Evolutionary conservation across 2,329 filamentous ascomycete genomes (phyloP).

Genomic region (Nectriaceae sp.): DNA sequence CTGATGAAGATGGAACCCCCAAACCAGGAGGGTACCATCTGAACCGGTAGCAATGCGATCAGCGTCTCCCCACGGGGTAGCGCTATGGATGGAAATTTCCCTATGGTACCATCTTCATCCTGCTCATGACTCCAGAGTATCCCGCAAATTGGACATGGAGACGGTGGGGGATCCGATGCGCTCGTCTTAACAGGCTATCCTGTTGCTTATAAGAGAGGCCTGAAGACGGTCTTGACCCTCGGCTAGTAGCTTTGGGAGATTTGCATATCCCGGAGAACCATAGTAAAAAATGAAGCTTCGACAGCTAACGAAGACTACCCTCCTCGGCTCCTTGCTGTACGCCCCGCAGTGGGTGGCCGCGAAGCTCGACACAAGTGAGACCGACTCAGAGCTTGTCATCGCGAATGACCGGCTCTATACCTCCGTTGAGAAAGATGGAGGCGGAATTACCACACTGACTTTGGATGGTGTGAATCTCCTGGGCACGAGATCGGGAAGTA

Average conservation of each 20-base stretch:
- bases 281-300: conserved; percentile 25
- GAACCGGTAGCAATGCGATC: too few species aligned
- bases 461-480: conserved; percentile 51
- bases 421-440: conserved; percentile 38
- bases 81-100: too few species aligned
- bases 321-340: conserved; percentile 22
- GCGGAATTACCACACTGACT: conserved; percentile 37
- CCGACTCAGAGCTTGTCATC: conserved; percentile 35
- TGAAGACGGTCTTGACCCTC: conserved; percentile 6
- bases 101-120: too few species aligned
- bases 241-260: conserved; percentile 6
- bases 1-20: too few species aligned
- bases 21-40: too few species aligned
- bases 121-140: too few species aligned
- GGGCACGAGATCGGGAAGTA: conserved; percentile 37
- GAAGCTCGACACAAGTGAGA: conserved; percentile 36
- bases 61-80: too few species aligned
- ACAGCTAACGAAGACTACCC: conserved; percentile 18
- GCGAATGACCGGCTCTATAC: conserved; percentile 41
- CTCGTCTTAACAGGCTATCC: too few species aligned
- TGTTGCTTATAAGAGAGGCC: too few species aligned
- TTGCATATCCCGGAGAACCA: too few species aligned
- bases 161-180: too few species aligned
- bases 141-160: too few species aligned
- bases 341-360: conserved; percentile 26